Evolutionary conservation across 148 eudicot species (phyloP), one percentile per base, ranked within the genome.

Genomic region (Rhododendron kiyosumense): DNA sequence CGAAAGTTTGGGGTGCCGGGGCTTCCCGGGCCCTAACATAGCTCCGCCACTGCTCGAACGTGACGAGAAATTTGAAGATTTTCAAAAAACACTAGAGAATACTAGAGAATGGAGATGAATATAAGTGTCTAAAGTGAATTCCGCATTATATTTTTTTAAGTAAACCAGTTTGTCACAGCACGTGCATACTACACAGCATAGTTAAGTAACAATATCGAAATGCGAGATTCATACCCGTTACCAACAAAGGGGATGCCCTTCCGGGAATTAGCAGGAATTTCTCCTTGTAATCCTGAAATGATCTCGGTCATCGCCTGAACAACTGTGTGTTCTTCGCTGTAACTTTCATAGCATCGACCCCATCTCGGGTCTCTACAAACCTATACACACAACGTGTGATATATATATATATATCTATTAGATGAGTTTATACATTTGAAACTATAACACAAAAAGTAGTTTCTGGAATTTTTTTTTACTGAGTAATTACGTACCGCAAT

Each of bases 271-370:
- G 73, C 24, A 15, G 92, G 93, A 52, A 84, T 85, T 13, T 94
- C 93, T 84, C 96, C 96, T 81, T 94, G 96, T 75, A 92, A 87
- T 71, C 96, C 96, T 20, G 91, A 75, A 41, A 94, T 90, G 24
- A 94, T 90, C 63, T 87, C 78, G 34, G 96, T 92, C 96, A 94
- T 92, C 80, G 81, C 79, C 84, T 91, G 92, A 32, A 94, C 94
- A 49, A 94, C 59, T 46, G 83, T 92, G 22, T 92, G 93, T 79
- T 94, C 93, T 90, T 94, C 96, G 11, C 96, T 90, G 78, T 94
- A 94, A 84, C 96, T 94, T 86, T 94, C 96, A 32, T 90, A 94
- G 49, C 96, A 94, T 85, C 94, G 91, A 2, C 96, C 96, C 96
- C 96, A 94, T 86, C 96, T 90, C 9, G 94, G 94, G 86, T 94